Conservation (phyloP, 768 basidiomycete genomes). For the Fomitopsis pulvina region DNA sequence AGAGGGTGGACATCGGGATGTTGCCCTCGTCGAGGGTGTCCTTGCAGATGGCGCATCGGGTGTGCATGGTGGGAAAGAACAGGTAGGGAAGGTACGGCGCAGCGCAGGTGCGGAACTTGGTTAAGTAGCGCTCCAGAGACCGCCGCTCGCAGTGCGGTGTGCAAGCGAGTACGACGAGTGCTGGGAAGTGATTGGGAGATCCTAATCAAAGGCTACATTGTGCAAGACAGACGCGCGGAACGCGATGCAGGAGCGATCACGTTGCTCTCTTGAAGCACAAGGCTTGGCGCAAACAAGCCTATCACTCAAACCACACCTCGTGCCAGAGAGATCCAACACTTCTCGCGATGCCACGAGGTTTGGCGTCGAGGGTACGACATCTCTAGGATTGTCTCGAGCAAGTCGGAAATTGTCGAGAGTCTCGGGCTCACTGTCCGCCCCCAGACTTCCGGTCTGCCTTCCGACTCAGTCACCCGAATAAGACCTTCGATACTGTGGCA, state of each 20-base stretch:
- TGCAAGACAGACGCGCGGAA: not conserved
- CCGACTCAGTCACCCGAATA: too few species aligned
- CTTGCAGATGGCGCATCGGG: slow-evolving; percentile 16
- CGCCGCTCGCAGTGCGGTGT: not conserved
- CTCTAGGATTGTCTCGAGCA: too few species aligned
- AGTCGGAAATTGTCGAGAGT: too few species aligned
- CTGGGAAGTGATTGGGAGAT: not conserved
- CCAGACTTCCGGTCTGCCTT: too few species aligned
- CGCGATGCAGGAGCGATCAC: not conserved
- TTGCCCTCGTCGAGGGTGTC: slow-evolving; percentile 8
- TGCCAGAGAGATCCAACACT: too few species aligned
- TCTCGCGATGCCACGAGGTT: too few species aligned
- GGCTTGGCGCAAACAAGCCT: too few species aligned
- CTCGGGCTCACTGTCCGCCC: too few species aligned
- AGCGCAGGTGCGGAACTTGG: not conserved
- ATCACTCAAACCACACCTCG: too few species aligned
- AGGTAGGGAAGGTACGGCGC: not conserved
- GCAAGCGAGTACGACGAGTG: not conserved
- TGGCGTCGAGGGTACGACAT: too few species aligned
- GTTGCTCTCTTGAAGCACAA: too few species aligned
- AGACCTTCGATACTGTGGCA: too few species aligned
- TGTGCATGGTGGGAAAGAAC: slow-evolving; percentile 4
- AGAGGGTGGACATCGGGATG: slow-evolving; percentile 15
- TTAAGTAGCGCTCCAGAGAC: not conserved
- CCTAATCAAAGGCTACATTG: not conserved